Evolutionary conservation across 305 asterid species (phyloP).

Genomic region (Solanum hybrid): DNA sequence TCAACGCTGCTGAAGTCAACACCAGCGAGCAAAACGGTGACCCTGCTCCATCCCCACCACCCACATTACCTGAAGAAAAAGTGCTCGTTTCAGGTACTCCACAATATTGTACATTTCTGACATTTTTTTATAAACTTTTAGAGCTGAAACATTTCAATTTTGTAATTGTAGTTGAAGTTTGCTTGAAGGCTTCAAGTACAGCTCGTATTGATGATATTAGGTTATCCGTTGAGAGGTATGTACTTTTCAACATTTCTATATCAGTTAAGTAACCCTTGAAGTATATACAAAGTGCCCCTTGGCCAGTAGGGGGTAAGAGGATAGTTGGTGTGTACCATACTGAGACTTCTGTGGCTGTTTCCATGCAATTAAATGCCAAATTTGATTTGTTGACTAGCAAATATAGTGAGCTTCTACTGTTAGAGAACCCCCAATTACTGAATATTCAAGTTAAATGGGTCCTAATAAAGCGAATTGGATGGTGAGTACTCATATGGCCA

Average conservation of each 20-base stretch:
- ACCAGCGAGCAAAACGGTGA: conserved; percentile 35
- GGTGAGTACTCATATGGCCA: background rate
- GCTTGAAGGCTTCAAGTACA: conserved; percentile 65
- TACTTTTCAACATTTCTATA: background rate
- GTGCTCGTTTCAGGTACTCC: conserved; percentile 65
- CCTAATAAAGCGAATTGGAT: background rate
- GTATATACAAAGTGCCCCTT: background rate
- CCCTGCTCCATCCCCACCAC: conserved; percentile 29
- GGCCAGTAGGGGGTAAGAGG: background rate
- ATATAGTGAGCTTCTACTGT: background rate
- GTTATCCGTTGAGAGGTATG: conserved; percentile 63
- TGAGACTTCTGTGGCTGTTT: background rate
- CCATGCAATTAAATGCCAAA: background rate
- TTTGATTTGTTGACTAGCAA: background rate
- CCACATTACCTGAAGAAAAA: conserved; percentile 37
- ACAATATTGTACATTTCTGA: background rate
- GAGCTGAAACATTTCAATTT: background rate
- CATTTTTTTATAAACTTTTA: background rate
- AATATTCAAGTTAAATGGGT: background rate
- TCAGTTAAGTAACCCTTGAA: background rate
- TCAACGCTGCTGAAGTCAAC: conserved; percentile 20
- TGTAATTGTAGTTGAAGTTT: conserved; percentile 70
- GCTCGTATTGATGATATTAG: conserved; percentile 63
- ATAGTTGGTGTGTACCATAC: background rate
- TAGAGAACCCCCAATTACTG: background rate